Percentiles rank a stretch among this genome's conserved stretches.
Evolutionary conservation across 805 yeast genomes (phyloP).

Genomic region (Metschnikowia gelsemii): DNA sequence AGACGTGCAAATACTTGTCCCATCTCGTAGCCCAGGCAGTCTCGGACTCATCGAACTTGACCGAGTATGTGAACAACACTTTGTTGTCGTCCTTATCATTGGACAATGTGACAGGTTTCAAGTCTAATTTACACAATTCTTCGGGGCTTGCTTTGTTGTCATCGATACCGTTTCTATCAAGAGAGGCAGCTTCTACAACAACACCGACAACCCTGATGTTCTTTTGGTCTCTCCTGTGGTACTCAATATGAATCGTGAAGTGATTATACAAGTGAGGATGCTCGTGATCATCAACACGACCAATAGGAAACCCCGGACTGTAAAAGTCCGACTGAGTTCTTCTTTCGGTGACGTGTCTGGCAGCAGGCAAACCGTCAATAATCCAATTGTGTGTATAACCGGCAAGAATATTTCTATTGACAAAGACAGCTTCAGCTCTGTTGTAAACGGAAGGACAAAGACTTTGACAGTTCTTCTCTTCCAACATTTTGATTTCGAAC

Average conservation of each 20-base stretch:
- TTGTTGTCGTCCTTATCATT: constrained; percentile 44
- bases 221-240: constrained; percentile 69
- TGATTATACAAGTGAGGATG: constrained; percentile 74
- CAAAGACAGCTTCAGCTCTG: constrained; percentile 67
- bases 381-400: constrained; percentile 91
- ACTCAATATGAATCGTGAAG: constrained; percentile 74
- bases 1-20: constrained; percentile 93
- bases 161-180: constrained; percentile 31
- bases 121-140: constrained; percentile 31
- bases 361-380: constrained; percentile 93
- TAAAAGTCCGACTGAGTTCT: constrained; percentile 63
- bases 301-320: constrained; percentile 80
- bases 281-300: constrained; percentile 58
- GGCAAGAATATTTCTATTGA: constrained; percentile 74
- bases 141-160: constrained; percentile 23
- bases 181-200: constrained; percentile 67
- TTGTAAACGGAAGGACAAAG: constrained; percentile 65
- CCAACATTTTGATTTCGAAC: constrained; percentile 73
- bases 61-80: constrained; percentile 85
- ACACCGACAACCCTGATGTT: constrained; percentile 90
- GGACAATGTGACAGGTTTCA: constrained; percentile 47
- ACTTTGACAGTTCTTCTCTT: constrained; percentile 63
- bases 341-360: constrained; percentile 55
- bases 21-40: constrained; percentile 98
- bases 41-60: constrained; percentile 62